Conservation (phyloP, 192 early-diverging fungal genomes). For the Thoreauomyces humboldtii region DNA sequence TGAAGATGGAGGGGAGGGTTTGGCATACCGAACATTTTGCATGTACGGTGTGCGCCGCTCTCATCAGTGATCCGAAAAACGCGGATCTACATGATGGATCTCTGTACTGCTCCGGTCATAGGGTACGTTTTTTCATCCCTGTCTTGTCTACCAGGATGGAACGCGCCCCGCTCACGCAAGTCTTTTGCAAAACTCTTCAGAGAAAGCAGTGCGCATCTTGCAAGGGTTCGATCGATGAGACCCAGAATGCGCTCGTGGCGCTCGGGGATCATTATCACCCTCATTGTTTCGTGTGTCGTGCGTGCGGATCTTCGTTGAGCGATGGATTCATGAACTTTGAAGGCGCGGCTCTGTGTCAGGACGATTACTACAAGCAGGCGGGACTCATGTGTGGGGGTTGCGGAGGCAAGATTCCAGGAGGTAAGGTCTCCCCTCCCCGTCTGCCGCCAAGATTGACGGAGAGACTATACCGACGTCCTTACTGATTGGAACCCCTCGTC, state of each 20-base stretch:
- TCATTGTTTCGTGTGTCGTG: conserved; percentile 20
- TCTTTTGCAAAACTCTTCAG: not conserved
- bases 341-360: conserved; percentile 6
- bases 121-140: conserved; percentile 3
- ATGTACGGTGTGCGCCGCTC: conserved; percentile 1
- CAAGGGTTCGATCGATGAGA: not conserved
- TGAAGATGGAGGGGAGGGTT: not conserved
- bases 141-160: not conserved
- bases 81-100: conserved; percentile 2
- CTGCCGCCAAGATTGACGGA: too few relatives aligned
- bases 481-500: too few relatives aligned
- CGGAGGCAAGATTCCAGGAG: conserved; percentile 9
- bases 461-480: too few relatives aligned
- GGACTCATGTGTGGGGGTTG: conserved; percentile 27
- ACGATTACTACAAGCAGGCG: conserved; percentile 17
- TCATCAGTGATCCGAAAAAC: not conserved
- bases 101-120: conserved; percentile 13
- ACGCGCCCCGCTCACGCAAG: not conserved
- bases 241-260: not conserved
- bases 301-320: conserved; percentile 14
- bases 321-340: conserved; percentile 4
- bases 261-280: conserved; percentile 15
- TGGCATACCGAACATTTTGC: conserved; percentile 27
- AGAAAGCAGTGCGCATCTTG: not conserved
- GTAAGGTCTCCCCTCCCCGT: conserved; percentile 19